These are phyloP conservation scores for Termitomyces sp. DNA, from an alignment of 768 basidiomycete genomes.

Conservation along the genomic window DNA sequence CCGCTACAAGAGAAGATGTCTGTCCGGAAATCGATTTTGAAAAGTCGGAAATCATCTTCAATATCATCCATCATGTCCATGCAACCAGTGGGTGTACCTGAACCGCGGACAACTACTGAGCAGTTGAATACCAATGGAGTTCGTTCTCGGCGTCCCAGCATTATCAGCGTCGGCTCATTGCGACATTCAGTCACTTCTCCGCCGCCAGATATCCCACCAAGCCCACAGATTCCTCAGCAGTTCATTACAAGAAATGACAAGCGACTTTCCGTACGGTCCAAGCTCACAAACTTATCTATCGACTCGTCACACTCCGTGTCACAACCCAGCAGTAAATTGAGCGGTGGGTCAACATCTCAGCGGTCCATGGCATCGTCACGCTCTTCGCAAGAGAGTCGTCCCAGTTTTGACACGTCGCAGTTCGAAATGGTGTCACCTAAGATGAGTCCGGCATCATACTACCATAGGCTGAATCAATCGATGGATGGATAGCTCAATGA, in stretches of 20 bases:
- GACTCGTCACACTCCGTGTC: slow-evolving; percentile 26
- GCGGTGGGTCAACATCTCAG: slow-evolving; percentile 23
- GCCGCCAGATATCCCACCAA: slow-evolving; percentile 51
- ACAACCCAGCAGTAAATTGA: slow-evolving; percentile 15
- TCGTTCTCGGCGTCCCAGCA: slow-evolving; percentile 39
- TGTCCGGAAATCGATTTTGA: slow-evolving; percentile 67
- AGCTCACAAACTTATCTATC: slow-evolving; percentile 26
- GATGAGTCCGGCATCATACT: slow-evolving; percentile 38
- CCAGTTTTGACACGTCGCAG: slow-evolving; percentile 58
- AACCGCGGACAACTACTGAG: slow-evolving; percentile 34
- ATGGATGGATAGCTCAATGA: slow-evolving; percentile 12
- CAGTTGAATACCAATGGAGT: slow-evolving; percentile 24
- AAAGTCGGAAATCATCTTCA: slow-evolving; percentile 52
- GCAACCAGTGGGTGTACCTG: slow-evolving; percentile 7
- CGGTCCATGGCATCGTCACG: slow-evolving; percentile 37
- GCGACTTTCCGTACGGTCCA: slow-evolving; percentile 25
- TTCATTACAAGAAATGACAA: slow-evolving; percentile 24
- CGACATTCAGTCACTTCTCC: slow-evolving; percentile 23
- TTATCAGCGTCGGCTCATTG: slow-evolving; percentile 37
- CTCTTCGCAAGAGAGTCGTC: slow-evolving; percentile 35
- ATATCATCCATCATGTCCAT: slow-evolving; percentile 25
- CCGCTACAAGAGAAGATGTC: slow-evolving; percentile 31
- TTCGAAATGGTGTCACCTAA: slow-evolving; percentile 62
- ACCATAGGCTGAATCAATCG: slow-evolving; percentile 42
- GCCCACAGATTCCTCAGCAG: slow-evolving; percentile 54